These are phyloP conservation scores for Pythium grandisporangium DNA, from an alignment of 352 stramenopile species.

Conservation along the genomic window DNA sequence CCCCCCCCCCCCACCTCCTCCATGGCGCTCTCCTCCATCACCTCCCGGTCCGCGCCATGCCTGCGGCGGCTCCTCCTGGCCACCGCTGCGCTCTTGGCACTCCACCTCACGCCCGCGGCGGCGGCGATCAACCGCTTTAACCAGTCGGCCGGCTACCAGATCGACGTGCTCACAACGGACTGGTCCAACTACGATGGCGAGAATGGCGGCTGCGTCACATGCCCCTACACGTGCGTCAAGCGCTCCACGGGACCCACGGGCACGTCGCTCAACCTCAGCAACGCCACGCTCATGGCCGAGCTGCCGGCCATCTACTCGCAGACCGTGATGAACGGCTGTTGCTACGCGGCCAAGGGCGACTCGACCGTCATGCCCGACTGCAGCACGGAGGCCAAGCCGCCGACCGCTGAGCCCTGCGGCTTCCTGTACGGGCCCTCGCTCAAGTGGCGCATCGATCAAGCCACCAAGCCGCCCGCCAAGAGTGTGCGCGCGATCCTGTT, in stretches of 20 bases:
- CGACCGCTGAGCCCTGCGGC: constrained; percentile 55
- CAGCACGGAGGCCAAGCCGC: constrained; percentile 43
- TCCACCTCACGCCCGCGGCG: constrained; percentile 12
- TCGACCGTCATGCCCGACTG: constrained; percentile 49
- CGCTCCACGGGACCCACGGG: constrained; percentile 60
- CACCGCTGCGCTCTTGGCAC: constrained; percentile 5
- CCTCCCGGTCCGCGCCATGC: neutral
- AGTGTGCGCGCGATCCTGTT: constrained; percentile 55
- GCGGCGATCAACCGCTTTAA: constrained; percentile 42
- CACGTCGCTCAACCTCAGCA: constrained; percentile 71
- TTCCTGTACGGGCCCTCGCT: constrained; percentile 81
- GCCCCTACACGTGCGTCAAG: constrained; percentile 79
- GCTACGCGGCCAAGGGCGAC: constrained; percentile 41
- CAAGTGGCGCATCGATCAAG: constrained; percentile 69
- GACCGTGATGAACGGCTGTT: constrained; percentile 68
- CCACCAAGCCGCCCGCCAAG: constrained; percentile 33
- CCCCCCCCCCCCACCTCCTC: too few relatives aligned
- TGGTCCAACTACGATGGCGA: constrained; percentile 80
- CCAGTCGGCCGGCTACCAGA: constrained; percentile 51
- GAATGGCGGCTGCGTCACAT: constrained; percentile 77
- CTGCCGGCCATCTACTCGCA: constrained; percentile 69
- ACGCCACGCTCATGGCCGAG: constrained; percentile 56
- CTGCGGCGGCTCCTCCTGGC: neutral
- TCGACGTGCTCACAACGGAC: constrained; percentile 60
- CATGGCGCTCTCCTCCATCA: too few relatives aligned